Percentiles rank a stretch among this genome's conserved stretches.
Evolutionary conservation across 768 basidiomycete genomes (phyloP).

Genomic region (Russula emetica): DNA sequence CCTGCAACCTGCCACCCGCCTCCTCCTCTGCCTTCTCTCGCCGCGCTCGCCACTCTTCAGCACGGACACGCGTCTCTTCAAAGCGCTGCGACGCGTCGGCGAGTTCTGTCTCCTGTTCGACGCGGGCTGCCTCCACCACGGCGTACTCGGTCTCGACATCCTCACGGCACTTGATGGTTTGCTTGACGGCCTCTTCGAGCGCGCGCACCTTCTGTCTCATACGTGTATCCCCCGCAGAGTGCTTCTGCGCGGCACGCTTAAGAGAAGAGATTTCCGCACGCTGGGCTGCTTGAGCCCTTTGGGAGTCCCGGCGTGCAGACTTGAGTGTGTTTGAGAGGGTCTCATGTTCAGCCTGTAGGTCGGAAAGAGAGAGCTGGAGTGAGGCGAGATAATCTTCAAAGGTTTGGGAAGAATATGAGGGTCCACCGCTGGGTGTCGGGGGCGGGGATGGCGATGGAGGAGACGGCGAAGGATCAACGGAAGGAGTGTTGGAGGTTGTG

Average conservation of each 20-base stretch:
- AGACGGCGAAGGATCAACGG: constrained; percentile 24
- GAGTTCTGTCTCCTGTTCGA: constrained; percentile 19
- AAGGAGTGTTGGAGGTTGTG: neutral
- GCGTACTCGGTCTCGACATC: constrained; percentile 42
- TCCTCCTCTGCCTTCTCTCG: constrained; percentile 41
- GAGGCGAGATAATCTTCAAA: constrained; percentile 64
- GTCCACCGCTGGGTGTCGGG: constrained; percentile 28
- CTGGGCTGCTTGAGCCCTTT: constrained; percentile 76
- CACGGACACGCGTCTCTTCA: constrained; percentile 10
- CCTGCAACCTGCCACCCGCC: constrained; percentile 39
- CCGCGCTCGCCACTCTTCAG: constrained; percentile 20
- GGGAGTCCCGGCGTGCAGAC: constrained; percentile 70
- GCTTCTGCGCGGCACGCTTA: constrained; percentile 79
- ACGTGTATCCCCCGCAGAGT: constrained; percentile 67
- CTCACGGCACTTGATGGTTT: constrained; percentile 49
- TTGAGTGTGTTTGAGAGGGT: constrained; percentile 68
- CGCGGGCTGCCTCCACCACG: constrained; percentile 38
- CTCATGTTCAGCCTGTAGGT: constrained; percentile 63
- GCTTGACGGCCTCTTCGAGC: constrained; percentile 82
- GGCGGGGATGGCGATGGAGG: constrained; percentile 27
- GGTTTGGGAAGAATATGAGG: constrained; percentile 39
- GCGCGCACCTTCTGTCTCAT: constrained; percentile 83
- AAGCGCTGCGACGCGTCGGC: constrained; percentile 34
- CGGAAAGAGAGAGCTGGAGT: constrained; percentile 62
- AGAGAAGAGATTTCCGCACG: constrained; percentile 81